Conservation (phyloP, 2,329 filamentous ascomycete genomes). For the Ascochyta fabae region DNA sequence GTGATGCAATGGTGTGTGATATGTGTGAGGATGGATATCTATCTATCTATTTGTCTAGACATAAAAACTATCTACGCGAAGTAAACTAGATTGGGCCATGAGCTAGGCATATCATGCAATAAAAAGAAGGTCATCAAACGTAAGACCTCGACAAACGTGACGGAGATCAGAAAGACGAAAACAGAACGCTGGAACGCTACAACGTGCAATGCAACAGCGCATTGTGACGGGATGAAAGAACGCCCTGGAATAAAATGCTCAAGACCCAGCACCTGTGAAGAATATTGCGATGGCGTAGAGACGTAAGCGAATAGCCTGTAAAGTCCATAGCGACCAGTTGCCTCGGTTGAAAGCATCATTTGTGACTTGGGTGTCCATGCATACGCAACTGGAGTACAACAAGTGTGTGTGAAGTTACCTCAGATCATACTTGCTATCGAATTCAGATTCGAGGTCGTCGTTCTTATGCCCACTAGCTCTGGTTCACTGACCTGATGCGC, state of each 20-base stretch:
- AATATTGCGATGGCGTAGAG: neutral
- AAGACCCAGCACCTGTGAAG: neutral
- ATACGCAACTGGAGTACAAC: neutral
- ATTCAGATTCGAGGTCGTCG: conserved; percentile 38
- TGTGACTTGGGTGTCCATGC: neutral
- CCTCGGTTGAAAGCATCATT: neutral
- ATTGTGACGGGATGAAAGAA: neutral
- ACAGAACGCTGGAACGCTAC: conserved; percentile 8
- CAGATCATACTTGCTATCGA: conserved; percentile 48
- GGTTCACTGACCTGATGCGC: conserved; percentile 44
- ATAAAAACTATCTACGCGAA: conserved; percentile 13
- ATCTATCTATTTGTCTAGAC: neutral
- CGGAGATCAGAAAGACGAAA: neutral
- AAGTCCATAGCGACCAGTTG: no score
- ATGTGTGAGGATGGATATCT: conserved; percentile 3
- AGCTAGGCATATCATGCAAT: neutral
- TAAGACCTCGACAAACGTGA: neutral
- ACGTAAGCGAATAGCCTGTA: neutral
- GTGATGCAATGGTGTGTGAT: neutral
- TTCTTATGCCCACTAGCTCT: conserved; percentile 44
- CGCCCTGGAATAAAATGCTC: neutral
- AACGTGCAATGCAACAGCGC: neutral
- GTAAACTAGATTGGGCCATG: neutral
- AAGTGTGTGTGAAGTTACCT: neutral
- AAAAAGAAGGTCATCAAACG: conserved; percentile 2